Base-by-base conservation (phyloP, 2,329 filamentous ascomycete genomes). In the Aschersonia sp. region DNA sequence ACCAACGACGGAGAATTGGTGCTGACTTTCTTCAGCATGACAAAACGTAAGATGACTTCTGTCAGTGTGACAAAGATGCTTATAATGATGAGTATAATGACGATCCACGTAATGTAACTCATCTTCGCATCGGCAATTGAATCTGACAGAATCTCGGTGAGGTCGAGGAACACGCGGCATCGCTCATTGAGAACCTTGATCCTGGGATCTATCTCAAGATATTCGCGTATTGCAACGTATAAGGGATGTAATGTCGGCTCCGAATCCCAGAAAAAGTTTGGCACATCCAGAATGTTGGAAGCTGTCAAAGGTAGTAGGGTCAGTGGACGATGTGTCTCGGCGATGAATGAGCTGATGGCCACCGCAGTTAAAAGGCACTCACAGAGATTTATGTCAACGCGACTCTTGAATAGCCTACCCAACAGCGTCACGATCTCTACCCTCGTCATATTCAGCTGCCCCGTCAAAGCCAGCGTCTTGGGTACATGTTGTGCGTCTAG, bases 321-420 rank as follows among this genome's bases (percentile, higher is more conserved):
- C 22, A 22, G 22, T 22, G 22, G 22, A 22, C 22, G 22, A 22
- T 22, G 22, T 22, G 22, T 22, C 22, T 22, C 22, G 22, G 22
- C 22, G 3, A 22, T 22, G 22, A 41, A 39, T 4, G 2, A 35
- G 14, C 11, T 30, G 22, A 2, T 4, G 11, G 5, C n/a, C 3
- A 10, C 5, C 9, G 32, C 22, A 14, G 11, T 32, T 10, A 14
- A 41, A 37, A 42, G 44, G 4, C 42, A 49, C 86, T 73, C 79
- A 94, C 89, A 97, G 29, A 98, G 77, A 64, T 98, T 98, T 46
- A 98, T 94, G 56, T 98, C 90, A 2, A 98, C 92, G 45, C 92
- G 80, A 56, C 85, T 92, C 64, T 89, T 94, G 65, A 97, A 98
- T 12, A 98, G 70, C 43, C 84, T 76, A 1, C 92, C 92, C 2